Conservation (phyloP, 768 basidiomycete species). For the Hysterangium stoloniferum region DNA sequence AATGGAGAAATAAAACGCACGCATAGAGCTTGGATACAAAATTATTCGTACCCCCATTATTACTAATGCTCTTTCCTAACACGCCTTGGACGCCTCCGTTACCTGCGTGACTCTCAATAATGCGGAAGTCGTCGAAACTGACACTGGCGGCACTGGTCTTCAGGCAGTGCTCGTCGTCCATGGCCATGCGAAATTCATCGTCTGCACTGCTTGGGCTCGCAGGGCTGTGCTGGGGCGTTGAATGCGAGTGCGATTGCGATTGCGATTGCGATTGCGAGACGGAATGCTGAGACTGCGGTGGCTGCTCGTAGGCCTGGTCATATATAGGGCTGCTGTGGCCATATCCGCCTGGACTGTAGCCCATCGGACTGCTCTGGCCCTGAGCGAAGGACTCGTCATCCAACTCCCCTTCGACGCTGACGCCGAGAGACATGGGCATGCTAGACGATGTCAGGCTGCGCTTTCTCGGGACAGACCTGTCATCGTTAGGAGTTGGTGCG, state of each 20-base stretch:
- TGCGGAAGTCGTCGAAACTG: slow-evolving; percentile 23
- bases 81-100: slow-evolving; percentile 34
- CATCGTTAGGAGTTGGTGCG: slow-evolving; percentile 28
- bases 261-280: too few relatives aligned
- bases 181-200: slow-evolving; percentile 15
- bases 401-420: slow-evolving; percentile 24
- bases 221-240: too few relatives aligned
- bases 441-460: slow-evolving; percentile 49
- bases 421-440: slow-evolving; percentile 25
- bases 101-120: slow-evolving; percentile 11
- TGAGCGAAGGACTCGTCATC: slow-evolving; percentile 17
- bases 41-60: slow-evolving; percentile 64
- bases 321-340: not conserved
- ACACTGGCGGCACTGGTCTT: slow-evolving; percentile 10
- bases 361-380: slow-evolving; percentile 39
- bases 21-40: slow-evolving; percentile 80
- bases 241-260: too few relatives aligned
- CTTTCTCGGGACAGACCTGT: slow-evolving; percentile 56
- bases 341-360: too few relatives aligned
- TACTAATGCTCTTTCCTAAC: slow-evolving; percentile 62
- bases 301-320: too few relatives aligned
- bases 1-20: slow-evolving; percentile 15
- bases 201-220: slow-evolving; percentile 24
- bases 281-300: too few relatives aligned
- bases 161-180: slow-evolving; percentile 15